These are phyloP conservation scores for Fusarium nisikadoi DNA, from an alignment of 2,329 filamentous ascomycete species.

Conservation along the genomic window DNA sequence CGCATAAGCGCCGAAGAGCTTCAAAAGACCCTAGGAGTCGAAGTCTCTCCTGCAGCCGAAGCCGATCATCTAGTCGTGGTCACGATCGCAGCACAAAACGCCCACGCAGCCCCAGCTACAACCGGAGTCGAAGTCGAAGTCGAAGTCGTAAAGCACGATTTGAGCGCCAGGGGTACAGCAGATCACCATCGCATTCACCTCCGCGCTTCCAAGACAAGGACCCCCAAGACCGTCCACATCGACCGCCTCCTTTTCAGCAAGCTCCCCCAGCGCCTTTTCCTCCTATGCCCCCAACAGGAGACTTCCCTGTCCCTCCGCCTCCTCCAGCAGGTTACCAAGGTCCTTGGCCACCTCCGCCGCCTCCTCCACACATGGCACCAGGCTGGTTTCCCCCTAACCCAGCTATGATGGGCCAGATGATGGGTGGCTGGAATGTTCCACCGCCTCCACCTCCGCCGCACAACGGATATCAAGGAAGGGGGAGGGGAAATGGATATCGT, in stretches of 20 bases:
- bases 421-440: constrained; percentile 42
- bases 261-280: constrained; percentile 35
- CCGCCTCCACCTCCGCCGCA: constrained; percentile 39
- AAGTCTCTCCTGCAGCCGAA: constrained; percentile 43
- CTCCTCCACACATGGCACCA: constrained; percentile 41
- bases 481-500: constrained; percentile 40
- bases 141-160: constrained; percentile 31
- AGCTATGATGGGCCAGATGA: constrained; percentile 42
- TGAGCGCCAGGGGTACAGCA: constrained; percentile 38
- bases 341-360: constrained; percentile 55
- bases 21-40: constrained; percentile 38
- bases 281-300: constrained; percentile 31
- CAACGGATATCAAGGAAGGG: constrained; percentile 39
- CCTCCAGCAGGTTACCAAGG: constrained; percentile 53
- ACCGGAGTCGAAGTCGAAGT: constrained; percentile 48
- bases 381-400: constrained; percentile 46
- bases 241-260: constrained; percentile 42
- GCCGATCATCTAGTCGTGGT: constrained; percentile 45
- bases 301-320: constrained; percentile 8
- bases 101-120: constrained; percentile 43
- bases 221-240: constrained; percentile 22
- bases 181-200: constrained; percentile 43
- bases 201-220: constrained; percentile 29
- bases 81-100: constrained; percentile 29
- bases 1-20: constrained; percentile 46